Conservation (phyloP, 352 stramenopile genomes). For the Pythium scleroteichum region DNA sequence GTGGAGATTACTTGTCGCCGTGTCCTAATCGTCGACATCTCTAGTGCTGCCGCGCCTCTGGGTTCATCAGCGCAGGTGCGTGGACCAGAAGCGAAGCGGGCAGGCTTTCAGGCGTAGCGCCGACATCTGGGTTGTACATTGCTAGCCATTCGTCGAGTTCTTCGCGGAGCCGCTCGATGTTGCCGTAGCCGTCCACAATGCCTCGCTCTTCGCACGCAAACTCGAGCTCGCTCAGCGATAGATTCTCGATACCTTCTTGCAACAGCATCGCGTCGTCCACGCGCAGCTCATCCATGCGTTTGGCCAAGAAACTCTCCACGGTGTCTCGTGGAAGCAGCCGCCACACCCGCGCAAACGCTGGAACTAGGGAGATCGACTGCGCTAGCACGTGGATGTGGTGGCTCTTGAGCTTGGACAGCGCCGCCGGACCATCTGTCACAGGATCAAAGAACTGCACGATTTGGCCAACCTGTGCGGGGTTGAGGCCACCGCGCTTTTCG, state of each 20-base stretch:
- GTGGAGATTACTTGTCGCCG: no score
- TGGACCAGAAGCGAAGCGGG: conserved; percentile 73
- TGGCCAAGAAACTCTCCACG: conserved; percentile 51
- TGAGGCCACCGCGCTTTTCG: conserved; percentile 28
- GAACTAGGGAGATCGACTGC: conserved; percentile 53
- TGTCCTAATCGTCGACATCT: not conserved
- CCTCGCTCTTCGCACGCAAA: conserved; percentile 85
- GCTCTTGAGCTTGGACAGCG: conserved; percentile 40
- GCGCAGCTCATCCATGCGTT: conserved; percentile 58
- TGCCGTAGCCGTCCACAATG: conserved; percentile 66
- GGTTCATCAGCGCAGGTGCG: conserved; percentile 58
- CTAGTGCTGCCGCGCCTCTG: conserved; percentile 15
- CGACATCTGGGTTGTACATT: conserved; percentile 65
- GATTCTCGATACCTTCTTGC: conserved; percentile 60
- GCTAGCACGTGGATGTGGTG: conserved; percentile 60
- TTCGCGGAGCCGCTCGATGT: conserved; percentile 51
- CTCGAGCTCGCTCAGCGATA: conserved; percentile 80
- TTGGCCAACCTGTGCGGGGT: conserved; percentile 58
- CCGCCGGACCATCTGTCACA: conserved; percentile 36
- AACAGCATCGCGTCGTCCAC: conserved; percentile 78
- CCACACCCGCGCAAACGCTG: conserved; percentile 57
- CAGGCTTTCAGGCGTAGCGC: conserved; percentile 26
- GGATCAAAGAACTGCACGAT: conserved; percentile 62
- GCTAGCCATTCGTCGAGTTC: conserved; percentile 70
- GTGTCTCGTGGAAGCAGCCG: conserved; percentile 40